A percentile compares a stretch with the other conserved stretches of the same genome.
phyloP scores from a whole-genome alignment of 2,329 filamentous ascomycete genomes.

The Alternaria brassicae region DNA sequence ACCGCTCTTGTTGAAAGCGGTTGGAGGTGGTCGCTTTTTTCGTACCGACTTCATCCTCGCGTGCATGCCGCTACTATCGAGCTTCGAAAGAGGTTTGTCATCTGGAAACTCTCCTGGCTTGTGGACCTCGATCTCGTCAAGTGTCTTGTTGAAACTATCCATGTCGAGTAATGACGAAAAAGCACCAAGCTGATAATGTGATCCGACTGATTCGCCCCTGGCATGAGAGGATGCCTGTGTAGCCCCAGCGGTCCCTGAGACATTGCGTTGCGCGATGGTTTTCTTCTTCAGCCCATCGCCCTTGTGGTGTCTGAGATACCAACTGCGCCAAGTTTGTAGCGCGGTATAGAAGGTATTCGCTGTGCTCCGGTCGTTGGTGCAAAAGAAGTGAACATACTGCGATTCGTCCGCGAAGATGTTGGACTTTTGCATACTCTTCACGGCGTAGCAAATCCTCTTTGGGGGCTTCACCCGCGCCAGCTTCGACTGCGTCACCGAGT shows the following conservation, averaged over 20 bases:
- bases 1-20: constrained; percentile 35
- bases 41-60: constrained; percentile 49
- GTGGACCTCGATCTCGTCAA: constrained; percentile 35
- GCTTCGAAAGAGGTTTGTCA: constrained; percentile 31
- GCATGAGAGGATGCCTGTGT: constrained; percentile 32
- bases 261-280: constrained; percentile 35
- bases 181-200: constrained; percentile 68
- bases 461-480: constrained; percentile 79
- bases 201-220: constrained; percentile 50
- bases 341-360: constrained; percentile 74
- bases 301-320: constrained; percentile 82
- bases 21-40: constrained; percentile 47
- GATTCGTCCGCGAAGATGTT: constrained; percentile 81
- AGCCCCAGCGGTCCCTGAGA: constrained; percentile 25
- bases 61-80: constrained; percentile 41
- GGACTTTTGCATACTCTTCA: constrained; percentile 92
- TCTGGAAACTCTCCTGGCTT: constrained; percentile 38
- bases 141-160: constrained; percentile 61
- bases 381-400: constrained; percentile 93
- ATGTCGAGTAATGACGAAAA: constrained; percentile 73
- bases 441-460: constrained; percentile 82
- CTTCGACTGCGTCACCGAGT: constrained; percentile 74
- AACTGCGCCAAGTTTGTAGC: constrained; percentile 85
- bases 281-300: constrained; percentile 60
- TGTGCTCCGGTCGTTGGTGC: constrained; percentile 72